Evolutionary conservation across 2,329 filamentous ascomycete genomes (phyloP).

Genomic region (Fusarium acutatum): DNA sequence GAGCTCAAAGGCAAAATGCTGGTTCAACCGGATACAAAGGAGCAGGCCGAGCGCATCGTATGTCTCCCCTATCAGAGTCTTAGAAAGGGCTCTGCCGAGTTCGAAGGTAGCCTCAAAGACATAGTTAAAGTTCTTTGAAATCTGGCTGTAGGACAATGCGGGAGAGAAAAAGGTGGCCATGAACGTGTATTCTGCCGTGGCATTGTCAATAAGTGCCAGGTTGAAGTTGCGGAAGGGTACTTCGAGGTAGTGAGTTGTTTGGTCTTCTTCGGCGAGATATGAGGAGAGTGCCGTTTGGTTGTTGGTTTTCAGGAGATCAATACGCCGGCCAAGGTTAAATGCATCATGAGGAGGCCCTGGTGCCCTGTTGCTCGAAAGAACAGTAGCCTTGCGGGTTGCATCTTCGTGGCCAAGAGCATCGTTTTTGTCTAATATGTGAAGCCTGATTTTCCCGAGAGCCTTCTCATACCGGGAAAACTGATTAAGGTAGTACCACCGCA

Average conservation of each 20-base stretch:
- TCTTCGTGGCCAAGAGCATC: slow-evolving; percentile 86
- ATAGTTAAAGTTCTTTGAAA: slow-evolving; percentile 84
- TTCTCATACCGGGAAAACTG: slow-evolving; percentile 90
- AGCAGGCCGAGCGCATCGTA: slow-evolving; percentile 88
- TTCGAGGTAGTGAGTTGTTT: slow-evolving; percentile 86
- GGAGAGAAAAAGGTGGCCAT: slow-evolving; percentile 89
- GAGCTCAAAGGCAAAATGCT: slow-evolving; percentile 92
- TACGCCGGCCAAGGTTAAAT: slow-evolving; percentile 86
- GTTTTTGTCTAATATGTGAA: slow-evolving; percentile 83
- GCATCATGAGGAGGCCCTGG: slow-evolving; percentile 78
- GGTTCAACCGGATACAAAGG: slow-evolving; percentile 91
- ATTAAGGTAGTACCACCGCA: slow-evolving; percentile 97
- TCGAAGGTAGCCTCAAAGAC: slow-evolving; percentile 91
- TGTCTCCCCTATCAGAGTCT: slow-evolving; percentile 76
- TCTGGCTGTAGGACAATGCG: slow-evolving; percentile 75
- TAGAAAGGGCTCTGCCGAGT: slow-evolving; percentile 81
- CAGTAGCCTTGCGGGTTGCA: slow-evolving; percentile 68
- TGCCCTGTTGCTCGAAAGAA: slow-evolving; percentile 57
- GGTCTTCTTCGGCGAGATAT: slow-evolving; percentile 90
- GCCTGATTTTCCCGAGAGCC: slow-evolving; percentile 82
- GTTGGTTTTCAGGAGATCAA: slow-evolving; percentile 79
- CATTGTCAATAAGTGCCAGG: slow-evolving; percentile 90
- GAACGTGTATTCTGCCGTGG: slow-evolving; percentile 94
- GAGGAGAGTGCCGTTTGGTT: slow-evolving; percentile 83
- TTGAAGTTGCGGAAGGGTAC: slow-evolving; percentile 94